Evolutionary conservation across 768 basidiomycete genomes (phyloP).

Genomic region (Tylopilus rubrobrunneus): DNA sequence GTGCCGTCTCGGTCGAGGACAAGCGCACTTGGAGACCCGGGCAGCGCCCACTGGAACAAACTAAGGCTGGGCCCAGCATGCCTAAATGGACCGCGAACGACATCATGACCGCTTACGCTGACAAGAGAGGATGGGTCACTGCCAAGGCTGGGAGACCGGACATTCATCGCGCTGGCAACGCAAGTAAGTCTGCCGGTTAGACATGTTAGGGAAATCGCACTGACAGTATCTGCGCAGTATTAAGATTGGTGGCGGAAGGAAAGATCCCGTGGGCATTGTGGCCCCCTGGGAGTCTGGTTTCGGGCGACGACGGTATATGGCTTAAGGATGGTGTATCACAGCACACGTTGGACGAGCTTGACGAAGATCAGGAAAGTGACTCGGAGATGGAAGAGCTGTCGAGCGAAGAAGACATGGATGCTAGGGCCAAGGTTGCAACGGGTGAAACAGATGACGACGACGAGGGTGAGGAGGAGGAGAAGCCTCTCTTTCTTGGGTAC

Average conservation of each 20-base stretch:
- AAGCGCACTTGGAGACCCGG: slow-evolving; percentile 80
- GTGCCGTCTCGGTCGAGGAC: slow-evolving; percentile 37
- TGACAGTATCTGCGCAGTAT: slow-evolving; percentile 43
- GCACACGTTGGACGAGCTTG: slow-evolving; percentile 22
- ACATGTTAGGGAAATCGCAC: not conserved
- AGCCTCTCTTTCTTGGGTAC: not conserved
- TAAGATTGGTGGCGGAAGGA: slow-evolving; percentile 81
- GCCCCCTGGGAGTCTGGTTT: slow-evolving; percentile 50
- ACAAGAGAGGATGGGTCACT: slow-evolving; percentile 79
- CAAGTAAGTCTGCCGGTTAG: slow-evolving; percentile 49
- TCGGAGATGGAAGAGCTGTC: slow-evolving; percentile 4
- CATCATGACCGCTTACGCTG: slow-evolving; percentile 74
- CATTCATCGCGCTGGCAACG: slow-evolving; percentile 84
- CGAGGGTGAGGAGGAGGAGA: slow-evolving; percentile 16
- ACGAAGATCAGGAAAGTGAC: slow-evolving; percentile 29
- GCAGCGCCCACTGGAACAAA: slow-evolving; percentile 20
- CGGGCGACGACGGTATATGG: slow-evolving; percentile 53
- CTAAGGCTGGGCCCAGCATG: slow-evolving; percentile 9
- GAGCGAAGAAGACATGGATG: slow-evolving; percentile 4
- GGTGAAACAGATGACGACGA: slow-evolving; percentile 19
- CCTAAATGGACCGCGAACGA: slow-evolving; percentile 80
- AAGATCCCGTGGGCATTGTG: slow-evolving; percentile 81
- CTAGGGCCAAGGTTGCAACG: not conserved
- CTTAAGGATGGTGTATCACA: slow-evolving; percentile 34
- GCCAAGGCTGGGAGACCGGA: slow-evolving; percentile 91